A percentile compares a stretch with the other conserved stretches of the same genome.
Conservation (phyloP, 345 rosid species). For the Gossypium stocksii region DNA sequence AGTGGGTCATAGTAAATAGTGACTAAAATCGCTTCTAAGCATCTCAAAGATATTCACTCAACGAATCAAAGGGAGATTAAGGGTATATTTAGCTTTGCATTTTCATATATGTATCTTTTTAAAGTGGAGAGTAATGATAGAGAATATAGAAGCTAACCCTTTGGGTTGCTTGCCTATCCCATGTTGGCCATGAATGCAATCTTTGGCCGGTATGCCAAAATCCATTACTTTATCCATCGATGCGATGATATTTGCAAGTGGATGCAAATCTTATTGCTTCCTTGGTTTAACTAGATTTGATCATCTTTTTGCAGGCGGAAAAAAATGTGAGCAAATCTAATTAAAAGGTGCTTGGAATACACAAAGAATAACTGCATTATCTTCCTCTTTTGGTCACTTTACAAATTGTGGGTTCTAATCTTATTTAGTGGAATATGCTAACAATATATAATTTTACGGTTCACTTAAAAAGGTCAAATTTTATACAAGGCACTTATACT, state of each 20-base stretch:
- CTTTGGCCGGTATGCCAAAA: background rate
- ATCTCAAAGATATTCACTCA: background rate
- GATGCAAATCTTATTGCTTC: conserved; percentile 1
- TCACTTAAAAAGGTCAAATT: background rate
- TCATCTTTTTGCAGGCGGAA: background rate
- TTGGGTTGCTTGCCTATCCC: background rate
- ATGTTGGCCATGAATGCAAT: background rate
- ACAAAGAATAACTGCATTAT: background rate
- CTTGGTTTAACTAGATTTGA: background rate
- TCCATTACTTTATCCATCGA: background rate
- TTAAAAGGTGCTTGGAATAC: background rate
- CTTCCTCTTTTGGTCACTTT: too few species aligned
- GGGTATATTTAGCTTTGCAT: background rate
- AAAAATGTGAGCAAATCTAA: background rate
- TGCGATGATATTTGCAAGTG: background rate
- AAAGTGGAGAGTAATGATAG: background rate
- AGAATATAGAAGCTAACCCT: background rate
- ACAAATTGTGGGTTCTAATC: background rate
- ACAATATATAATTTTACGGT: background rate
- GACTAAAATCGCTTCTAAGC: background rate
- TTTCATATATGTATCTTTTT: background rate
- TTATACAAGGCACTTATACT: too few species aligned
- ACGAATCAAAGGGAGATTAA: background rate
- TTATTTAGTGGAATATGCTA: background rate
- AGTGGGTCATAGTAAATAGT: background rate